A percentile compares a stretch with the other conserved stretches of the same genome.
Conservation (phyloP, 2,329 filamentous ascomycete genomes). For the Bipolaris oryzae region DNA sequence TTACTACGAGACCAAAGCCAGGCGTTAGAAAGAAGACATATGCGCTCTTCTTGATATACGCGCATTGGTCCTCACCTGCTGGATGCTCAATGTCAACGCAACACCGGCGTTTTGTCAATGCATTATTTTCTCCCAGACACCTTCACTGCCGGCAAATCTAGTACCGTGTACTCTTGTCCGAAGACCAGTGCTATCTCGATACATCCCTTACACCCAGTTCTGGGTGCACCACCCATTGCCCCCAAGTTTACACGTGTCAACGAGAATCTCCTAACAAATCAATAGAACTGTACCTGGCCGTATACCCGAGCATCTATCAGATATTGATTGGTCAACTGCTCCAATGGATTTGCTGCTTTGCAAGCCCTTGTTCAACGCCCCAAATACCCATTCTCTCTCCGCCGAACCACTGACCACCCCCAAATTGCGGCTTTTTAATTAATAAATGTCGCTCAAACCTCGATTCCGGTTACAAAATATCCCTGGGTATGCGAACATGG, state of each 20-base stretch:
- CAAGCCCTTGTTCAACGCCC: background rate
- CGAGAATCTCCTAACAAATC: background rate
- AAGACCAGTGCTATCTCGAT: background rate
- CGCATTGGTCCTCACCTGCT: constrained; percentile 21
- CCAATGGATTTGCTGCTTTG: background rate
- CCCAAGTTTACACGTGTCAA: background rate
- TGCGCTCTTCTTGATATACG: constrained; percentile 10
- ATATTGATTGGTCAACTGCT: background rate
- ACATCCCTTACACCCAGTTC: background rate
- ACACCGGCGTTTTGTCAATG: constrained; percentile 26
- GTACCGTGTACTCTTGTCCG: background rate
- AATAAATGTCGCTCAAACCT: background rate
- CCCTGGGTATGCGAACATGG: background rate
- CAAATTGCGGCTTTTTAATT: background rate
- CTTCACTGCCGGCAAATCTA: constrained; percentile 43
- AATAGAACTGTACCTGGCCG: background rate
- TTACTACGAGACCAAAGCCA: background rate
- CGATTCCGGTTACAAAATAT: background rate
- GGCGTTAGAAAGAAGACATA: constrained; percentile 1
- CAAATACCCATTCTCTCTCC: background rate
- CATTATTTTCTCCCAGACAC: constrained; percentile 14
- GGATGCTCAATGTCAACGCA: constrained; percentile 15
- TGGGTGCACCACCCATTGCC: background rate
- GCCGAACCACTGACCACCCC: background rate
- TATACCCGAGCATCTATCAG: background rate